phyloP scores from a whole-genome alignment of 1,284 basidiomycete species.

The Tranzscheliella williamsii region DNA sequence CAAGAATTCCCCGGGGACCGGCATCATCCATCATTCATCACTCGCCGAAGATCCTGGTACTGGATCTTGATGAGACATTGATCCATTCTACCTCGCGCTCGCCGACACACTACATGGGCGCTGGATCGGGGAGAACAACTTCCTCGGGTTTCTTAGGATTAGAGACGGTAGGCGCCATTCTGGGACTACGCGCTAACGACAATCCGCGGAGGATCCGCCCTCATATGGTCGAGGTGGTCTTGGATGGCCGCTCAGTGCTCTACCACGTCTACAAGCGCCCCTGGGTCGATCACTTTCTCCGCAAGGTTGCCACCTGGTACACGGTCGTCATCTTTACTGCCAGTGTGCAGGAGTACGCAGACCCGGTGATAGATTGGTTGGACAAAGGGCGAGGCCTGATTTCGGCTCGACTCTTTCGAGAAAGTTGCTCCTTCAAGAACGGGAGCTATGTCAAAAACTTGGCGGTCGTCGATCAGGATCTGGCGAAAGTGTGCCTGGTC shows the following conservation, averaged over 20 bases:
- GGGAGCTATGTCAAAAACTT: slow-evolving; percentile 95
- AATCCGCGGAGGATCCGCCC: slow-evolving; percentile 67
- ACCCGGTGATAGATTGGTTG: slow-evolving; percentile 99
- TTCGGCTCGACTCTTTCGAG: slow-evolving; percentile 83
- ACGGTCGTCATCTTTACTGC: slow-evolving; percentile 98
- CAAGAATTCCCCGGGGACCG: slow-evolving; percentile 26
- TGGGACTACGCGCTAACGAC: slow-evolving; percentile 52
- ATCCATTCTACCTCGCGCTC: slow-evolving; percentile 94
- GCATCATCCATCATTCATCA: slow-evolving; percentile 51
- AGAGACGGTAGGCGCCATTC: slow-evolving; percentile 40
- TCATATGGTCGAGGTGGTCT: slow-evolving; percentile 92
- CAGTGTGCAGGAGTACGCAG: slow-evolving; percentile 97
- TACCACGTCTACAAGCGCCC: slow-evolving; percentile 99
- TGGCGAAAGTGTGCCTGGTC: slow-evolving; percentile 86
- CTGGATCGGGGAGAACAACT: slow-evolving; percentile 12
- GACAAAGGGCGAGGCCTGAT: slow-evolving; percentile 87
- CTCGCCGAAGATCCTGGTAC: slow-evolving; percentile 61
- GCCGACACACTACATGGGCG: slow-evolving; percentile 19
- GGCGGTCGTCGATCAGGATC: slow-evolving; percentile 81
- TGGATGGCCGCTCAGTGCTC: slow-evolving; percentile 83
- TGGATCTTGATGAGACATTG: slow-evolving; percentile 95
- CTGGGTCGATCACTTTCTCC: slow-evolving; percentile 70
- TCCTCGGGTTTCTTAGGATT: slow-evolving; percentile 46
- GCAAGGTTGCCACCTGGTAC: slow-evolving; percentile 88
- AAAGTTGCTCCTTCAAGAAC: slow-evolving; percentile 91